Base-by-base conservation (phyloP, 495 filamentous ascomycete genomes). In the Clavariopsis aquatica region DNA sequence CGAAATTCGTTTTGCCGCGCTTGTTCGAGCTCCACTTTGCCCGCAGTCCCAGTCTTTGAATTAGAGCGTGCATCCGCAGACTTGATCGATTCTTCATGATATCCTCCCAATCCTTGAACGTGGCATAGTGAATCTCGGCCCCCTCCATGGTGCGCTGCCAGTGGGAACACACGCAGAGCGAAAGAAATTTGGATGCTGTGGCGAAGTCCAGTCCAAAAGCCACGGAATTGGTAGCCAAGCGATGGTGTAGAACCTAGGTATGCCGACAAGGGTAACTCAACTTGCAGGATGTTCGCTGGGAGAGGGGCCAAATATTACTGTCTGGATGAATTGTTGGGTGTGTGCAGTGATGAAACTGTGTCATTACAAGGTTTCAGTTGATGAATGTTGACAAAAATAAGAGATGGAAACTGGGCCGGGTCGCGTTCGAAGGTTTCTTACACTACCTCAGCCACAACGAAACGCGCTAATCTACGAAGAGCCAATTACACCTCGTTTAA, bases 1-100 rank as follows among this genome's bases (percentile, higher is more conserved):
- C 56, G 22, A 66, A 66, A 23, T 60, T 60, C 17, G 64, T 61
- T 28, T 66, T 66, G 31, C 64, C 64, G 27, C 64, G 64, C 23
- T 61, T 66, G 64, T 60, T 60, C 20, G 45, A 38, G 36, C 56
- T 66, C 57, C 57, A 56, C 13, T 55, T 66, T 47, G 64, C 56
- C 1, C 55, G 54, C n/a, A 66, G 49, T 28, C 64, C 64, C 15
- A 66, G 31, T 49, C 55, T 15, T 36, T 66, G 56, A 26, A 66
- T 66, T 13, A 66, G 43, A 12, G 60, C 57, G 24, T 66, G 64
- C 64, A 66, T 66, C 15, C 45, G 38, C 12, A 45, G 24, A 26
- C 36, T 43, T 7, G 56, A 60, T 6, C 46, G 34, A 27, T 66
- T 60, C 27, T 46, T 60, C 56, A 66, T 56, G 36, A 52, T 53